Conservation (phyloP, 352 stramenopile genomes). For the Phytophthora niederhauseri region DNA sequence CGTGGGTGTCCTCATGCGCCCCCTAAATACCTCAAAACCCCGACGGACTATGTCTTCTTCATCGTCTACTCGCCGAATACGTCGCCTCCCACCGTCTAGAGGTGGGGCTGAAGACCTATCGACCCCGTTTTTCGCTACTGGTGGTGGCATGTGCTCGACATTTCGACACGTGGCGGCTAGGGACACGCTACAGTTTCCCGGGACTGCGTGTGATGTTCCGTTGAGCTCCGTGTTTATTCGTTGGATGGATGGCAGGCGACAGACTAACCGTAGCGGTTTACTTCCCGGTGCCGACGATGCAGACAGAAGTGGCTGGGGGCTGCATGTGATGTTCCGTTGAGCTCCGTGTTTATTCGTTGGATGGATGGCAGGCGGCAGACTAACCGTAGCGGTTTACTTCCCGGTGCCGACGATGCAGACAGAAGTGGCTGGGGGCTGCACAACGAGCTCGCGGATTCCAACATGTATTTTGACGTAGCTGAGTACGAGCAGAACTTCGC, state of each 20-base stretch:
- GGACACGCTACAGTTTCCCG: constrained; percentile 39
- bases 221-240: constrained; percentile 41
- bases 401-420: neutral
- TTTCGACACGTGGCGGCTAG: constrained; percentile 28
- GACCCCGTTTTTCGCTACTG: constrained; percentile 7
- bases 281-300: neutral
- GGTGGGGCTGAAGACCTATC: neutral
- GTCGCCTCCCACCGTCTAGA: constrained; percentile 20
- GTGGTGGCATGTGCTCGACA: constrained; percentile 17
- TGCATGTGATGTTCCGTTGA: constrained; percentile 45
- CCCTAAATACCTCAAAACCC: constrained; percentile 8
- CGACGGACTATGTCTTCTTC: constrained; percentile 12
- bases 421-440: neutral
- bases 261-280: neutral
- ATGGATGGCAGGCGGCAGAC: constrained; percentile 7
- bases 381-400: neutral
- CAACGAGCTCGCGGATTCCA: constrained; percentile 22
- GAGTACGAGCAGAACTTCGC: constrained; percentile 44
- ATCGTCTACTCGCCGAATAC: constrained; percentile 31
- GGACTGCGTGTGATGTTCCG: constrained; percentile 40
- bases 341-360: constrained; percentile 43
- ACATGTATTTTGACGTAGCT: constrained; percentile 45
- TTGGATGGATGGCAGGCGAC: constrained; percentile 27
- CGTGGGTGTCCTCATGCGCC: constrained; percentile 3
- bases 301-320: constrained; percentile 3